These are phyloP conservation scores for Populus simonii DNA, from an alignment of 345 rosid species.

Conservation along the genomic window DNA sequence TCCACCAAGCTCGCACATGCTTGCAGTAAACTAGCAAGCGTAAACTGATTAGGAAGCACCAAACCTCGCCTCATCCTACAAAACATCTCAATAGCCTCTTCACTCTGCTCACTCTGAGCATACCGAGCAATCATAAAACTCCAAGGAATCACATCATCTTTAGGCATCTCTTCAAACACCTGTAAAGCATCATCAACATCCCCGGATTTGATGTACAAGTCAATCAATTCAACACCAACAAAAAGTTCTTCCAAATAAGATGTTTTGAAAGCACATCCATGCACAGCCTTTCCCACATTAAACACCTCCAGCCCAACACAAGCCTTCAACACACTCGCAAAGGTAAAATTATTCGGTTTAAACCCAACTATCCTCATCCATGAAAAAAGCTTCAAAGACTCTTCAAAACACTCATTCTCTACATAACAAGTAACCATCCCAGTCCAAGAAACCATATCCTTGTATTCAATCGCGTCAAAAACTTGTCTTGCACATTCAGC, in stretches of 20 bases:
- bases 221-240: slow-evolving; percentile 70
- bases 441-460: slow-evolving; percentile 85
- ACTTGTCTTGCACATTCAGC: slow-evolving; percentile 52
- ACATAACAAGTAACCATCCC: slow-evolving; percentile 72
- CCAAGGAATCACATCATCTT: slow-evolving; percentile 73
- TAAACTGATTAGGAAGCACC: slow-evolving; percentile 69
- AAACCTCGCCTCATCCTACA: slow-evolving; percentile 55
- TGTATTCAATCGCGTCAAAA: slow-evolving; percentile 54
- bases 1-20: slow-evolving; percentile 56
- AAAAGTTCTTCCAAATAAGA: slow-evolving; percentile 49
- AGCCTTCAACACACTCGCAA: slow-evolving; percentile 67
- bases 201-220: slow-evolving; percentile 52
- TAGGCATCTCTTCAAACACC: slow-evolving; percentile 74
- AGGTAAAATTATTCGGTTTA: slow-evolving; percentile 60
- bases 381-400: slow-evolving; percentile 46
- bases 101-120: slow-evolving; percentile 54
- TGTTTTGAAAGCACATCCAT: slow-evolving; percentile 61
- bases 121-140: slow-evolving; percentile 83
- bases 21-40: slow-evolving; percentile 66
- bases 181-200: slow-evolving; percentile 41
- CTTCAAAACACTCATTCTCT: slow-evolving; percentile 58
- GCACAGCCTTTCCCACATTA: slow-evolving; percentile 52
- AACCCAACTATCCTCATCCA: slow-evolving; percentile 61
- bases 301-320: slow-evolving; percentile 55
- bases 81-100: slow-evolving; percentile 59